phyloP scores from a whole-genome alignment of 768 basidiomycete genomes.

The Xerocomellus chrysenteron region DNA sequence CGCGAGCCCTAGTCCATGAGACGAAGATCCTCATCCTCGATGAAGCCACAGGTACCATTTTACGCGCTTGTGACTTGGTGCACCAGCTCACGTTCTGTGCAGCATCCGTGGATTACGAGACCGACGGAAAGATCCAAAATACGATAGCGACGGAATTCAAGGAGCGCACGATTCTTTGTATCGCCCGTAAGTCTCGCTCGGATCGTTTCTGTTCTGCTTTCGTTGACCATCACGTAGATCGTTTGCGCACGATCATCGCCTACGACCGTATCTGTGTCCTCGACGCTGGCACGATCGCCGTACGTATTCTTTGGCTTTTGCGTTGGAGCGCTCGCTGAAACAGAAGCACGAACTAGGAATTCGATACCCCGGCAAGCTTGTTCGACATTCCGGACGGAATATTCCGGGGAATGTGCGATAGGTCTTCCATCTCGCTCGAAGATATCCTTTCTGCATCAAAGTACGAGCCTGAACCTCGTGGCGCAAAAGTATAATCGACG shows the following conservation, averaged over 20 bases:
- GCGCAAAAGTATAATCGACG: not conserved
- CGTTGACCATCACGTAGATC: no score
- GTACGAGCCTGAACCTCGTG: not conserved
- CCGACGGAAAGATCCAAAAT: constrained; percentile 87
- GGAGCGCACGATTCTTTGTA: constrained; percentile 83
- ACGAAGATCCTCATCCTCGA: constrained; percentile 84
- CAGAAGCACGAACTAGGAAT: constrained; percentile 49
- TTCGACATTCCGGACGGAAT: constrained; percentile 59
- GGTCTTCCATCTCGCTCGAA: constrained; percentile 69
- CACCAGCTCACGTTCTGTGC: not conserved
- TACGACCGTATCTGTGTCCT: constrained; percentile 91
- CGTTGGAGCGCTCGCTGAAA: not conserved
- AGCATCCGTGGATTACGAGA: constrained; percentile 89
- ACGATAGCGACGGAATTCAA: constrained; percentile 84
- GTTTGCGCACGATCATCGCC: constrained; percentile 51
- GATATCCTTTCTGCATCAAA: constrained; percentile 53
- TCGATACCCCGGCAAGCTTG: constrained; percentile 69
- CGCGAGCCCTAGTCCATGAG: constrained; percentile 86
- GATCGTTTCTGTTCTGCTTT: no score
- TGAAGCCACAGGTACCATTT: constrained; percentile 49
- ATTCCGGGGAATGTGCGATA: constrained; percentile 85
- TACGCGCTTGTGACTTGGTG: not conserved
- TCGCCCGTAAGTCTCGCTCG: constrained; percentile 25
- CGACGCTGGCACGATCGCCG: constrained; percentile 74
- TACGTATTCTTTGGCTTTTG: constrained; percentile 32